phyloP scores from a whole-genome alignment of 140 eudicot genomes.

The Bidens hawaiensis region DNA sequence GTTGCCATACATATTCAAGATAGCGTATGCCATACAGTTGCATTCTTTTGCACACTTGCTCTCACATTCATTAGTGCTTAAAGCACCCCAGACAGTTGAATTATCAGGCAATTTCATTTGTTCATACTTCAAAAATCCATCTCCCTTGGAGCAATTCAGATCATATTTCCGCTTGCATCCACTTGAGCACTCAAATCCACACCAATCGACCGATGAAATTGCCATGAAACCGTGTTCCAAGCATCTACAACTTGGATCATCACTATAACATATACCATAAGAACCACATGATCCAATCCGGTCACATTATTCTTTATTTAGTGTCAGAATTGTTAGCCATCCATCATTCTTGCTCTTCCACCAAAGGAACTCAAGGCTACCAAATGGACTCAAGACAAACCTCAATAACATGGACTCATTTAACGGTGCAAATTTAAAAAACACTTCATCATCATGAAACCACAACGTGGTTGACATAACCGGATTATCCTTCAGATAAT shows the following conservation, averaged over 20 bases:
- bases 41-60: conserved; percentile 34
- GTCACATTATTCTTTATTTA: conserved; percentile 44
- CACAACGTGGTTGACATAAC: conserved; percentile 19
- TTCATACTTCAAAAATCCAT: conserved; percentile 44
- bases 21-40: conserved; percentile 46
- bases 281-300: conserved; percentile 44
- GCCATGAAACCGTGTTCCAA: conserved; percentile 39
- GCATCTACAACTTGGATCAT: conserved; percentile 44
- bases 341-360: conserved; percentile 35
- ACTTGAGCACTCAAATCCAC: conserved; percentile 36
- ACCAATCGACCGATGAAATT: conserved; percentile 37
- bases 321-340: conserved; percentile 36
- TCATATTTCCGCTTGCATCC: conserved; percentile 38
- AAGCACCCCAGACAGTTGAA: conserved; percentile 33
- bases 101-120: conserved; percentile 50
- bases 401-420: conserved; percentile 29
- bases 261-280: conserved; percentile 43
- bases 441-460: conserved; percentile 24
- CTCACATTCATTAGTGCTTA: conserved; percentile 35
- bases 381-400: conserved; percentile 36
- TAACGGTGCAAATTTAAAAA: conserved; percentile 25
- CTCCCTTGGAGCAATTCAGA: conserved; percentile 36
- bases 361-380: conserved; percentile 37
- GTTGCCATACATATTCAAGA: conserved; percentile 44
- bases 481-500: conserved; percentile 30